Evolutionary conservation across 2,329 filamentous ascomycete species (phyloP), one percentile per base, ranked within the genome.

Genomic region (Pseudocercospora cruenta): DNA sequence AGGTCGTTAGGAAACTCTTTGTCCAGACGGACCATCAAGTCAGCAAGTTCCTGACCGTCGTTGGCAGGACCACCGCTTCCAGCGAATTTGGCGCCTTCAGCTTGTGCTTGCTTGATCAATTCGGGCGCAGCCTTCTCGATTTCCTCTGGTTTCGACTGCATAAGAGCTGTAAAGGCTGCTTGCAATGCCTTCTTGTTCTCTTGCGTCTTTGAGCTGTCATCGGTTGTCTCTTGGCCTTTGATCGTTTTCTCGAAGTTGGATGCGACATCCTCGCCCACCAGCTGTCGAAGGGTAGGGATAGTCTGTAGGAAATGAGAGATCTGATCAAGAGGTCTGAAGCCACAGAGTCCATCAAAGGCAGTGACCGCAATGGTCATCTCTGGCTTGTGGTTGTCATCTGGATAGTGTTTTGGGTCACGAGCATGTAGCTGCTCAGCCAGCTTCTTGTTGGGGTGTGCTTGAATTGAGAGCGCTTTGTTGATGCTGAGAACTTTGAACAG

Each of bases 321-420:
- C 80, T 99, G 94, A 4, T 82, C 84, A 22, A 97, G 83, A 0
- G 95, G 95, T 9, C 95, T 88, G 84, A 99, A 99, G 36, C 95
- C 95, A 75, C 95, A 99, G 36, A 99, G 87, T 0, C 95, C 95
- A 78, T 98, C 94, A 72, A 99, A 99, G 0, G 93, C 90, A 0
- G 95, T 98, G 74, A 99, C 90, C 68, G 95, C 95, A 79, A 99
- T 97, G 69, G 95, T 94, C 95, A 99, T 99, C 82, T 99, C 95
- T 36, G 95, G 95, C 82, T 99, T 99, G 85, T 99, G 95, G 82
- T 99, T 99, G 83, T 98, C 94, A 84, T 99, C 93, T 80, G 94
- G 95, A 78, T 99, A 99, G 83, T 99, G 96, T 81, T 92, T 92
- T 58, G 93, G 87, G 77, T 99, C 94, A 69, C 86, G 88, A 45